A percentile compares a stretch with the other conserved stretches of the same genome.
These are phyloP conservation scores for Candida sp. DNA, from an alignment of 1,139 yeast species.

Conservation along the genomic window DNA sequence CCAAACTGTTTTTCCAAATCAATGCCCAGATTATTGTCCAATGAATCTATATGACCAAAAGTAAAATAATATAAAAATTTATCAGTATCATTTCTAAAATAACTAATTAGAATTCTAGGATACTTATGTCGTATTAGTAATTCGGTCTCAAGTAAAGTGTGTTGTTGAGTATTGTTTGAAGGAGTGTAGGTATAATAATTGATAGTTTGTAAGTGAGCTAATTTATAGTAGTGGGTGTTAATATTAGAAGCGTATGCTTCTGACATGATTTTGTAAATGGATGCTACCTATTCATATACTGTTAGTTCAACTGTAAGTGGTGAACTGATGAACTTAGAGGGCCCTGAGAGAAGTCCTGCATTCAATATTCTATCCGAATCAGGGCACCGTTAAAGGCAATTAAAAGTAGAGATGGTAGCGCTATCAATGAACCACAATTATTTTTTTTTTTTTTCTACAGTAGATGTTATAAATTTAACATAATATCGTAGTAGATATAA, in stretches of 20 bases:
- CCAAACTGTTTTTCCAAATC: constrained; percentile 30
- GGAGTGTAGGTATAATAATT: constrained; percentile 33
- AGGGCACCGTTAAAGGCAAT: too few species aligned
- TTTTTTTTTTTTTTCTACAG: too few species aligned
- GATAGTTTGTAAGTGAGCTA: constrained; percentile 34
- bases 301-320: too few species aligned
- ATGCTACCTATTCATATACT: too few species aligned
- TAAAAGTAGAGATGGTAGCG: too few species aligned
- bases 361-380: too few species aligned
- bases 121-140: constrained; percentile 48
- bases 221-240: constrained; percentile 37
- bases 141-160: constrained; percentile 55
- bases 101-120: constrained; percentile 52
- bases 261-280: constrained; percentile 9
- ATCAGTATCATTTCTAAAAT: constrained; percentile 33
- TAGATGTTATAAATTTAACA: too few species aligned
- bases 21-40: constrained; percentile 17
- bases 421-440: too few species aligned
- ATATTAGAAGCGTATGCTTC: constrained; percentile 24
- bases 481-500: constrained; percentile 5
- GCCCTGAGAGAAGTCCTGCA: too few species aligned
- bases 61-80: constrained; percentile 57
- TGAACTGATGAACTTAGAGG: too few species aligned
- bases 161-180: constrained; percentile 25
- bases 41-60: constrained; percentile 37